Base-by-base conservation (phyloP, 2,329 filamentous ascomycete genomes). In the Fusarium sp. region DNA sequence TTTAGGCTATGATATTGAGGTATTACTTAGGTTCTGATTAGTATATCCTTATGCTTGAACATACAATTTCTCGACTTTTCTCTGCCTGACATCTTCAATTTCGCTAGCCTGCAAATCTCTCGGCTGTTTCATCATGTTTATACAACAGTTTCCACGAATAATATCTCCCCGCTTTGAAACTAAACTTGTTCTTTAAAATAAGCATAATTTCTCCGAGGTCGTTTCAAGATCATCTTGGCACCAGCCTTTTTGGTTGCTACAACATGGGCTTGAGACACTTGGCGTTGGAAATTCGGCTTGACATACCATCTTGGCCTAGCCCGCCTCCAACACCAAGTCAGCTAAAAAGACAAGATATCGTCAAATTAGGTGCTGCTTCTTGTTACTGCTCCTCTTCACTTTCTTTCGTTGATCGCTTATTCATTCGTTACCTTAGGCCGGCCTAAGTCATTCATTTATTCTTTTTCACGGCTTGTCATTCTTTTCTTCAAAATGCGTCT, bases 381-480 rank as follows among this genome's bases (percentile, higher is more conserved):
- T 14, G 40, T 9, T n/a, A 18, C 17, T 35, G 25, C 17, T 45
- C n/a, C 47, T 46, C 11, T 52, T 46, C 11, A 47, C 49, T 46
- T 52, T 47, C 29, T 17, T 52, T 52, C n/a, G 23, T 47, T 52
- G 4, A 4, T n/a, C 49, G 45, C 49, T 52, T n/a, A 10, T 45
- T 52, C 29, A 27, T 46, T 52, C 40, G 5, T 52, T 52, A n/a
- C 49, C 49, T 52, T 52, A 46, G 49, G 49, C 49, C 49, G 49
- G 49, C 49, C 49, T 52, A 52, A 52, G 49, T 47, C 49, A 52
- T 46, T 52, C 49, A 27, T 52, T 52, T 17, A 52, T 52, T 35
- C 29, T 9, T 20, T 43, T 25, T 9, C 29, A 46, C 39, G 49
- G 40, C 49, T 52, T 25, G 17, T 35, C 41, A 35, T 52, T 52